Evolutionary conservation across 371 early-diverging fungal species (phyloP).

Genomic region (Lichtheimia ornata): DNA sequence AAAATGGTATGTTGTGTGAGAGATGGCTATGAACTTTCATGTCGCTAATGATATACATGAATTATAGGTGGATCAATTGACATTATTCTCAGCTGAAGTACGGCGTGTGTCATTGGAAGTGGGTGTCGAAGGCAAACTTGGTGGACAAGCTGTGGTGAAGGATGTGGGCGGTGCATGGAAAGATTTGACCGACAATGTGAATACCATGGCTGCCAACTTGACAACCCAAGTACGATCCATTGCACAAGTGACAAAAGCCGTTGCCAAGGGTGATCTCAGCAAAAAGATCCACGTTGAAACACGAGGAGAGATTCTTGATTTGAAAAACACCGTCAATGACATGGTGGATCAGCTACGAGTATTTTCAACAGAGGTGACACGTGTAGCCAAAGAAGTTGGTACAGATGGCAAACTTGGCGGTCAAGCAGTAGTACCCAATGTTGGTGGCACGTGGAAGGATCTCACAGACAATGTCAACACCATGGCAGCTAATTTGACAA

Average conservation of each 20-base stretch:
- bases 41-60: neutral
- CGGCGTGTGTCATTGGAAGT: slow-evolving; percentile 45
- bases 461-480: slow-evolving; percentile 51
- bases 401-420: slow-evolving; percentile 49
- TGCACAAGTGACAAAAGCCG: slow-evolving; percentile 52
- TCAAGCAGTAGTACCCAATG: slow-evolving; percentile 39
- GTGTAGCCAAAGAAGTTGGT: slow-evolving; percentile 52
- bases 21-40: neutral
- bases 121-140: slow-evolving; percentile 54
- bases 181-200: slow-evolving; percentile 56
- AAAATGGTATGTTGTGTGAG: too few relatives aligned
- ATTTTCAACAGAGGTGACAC: slow-evolving; percentile 45
- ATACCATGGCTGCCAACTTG: slow-evolving; percentile 51
- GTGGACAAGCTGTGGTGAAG: slow-evolving; percentile 40
- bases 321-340: slow-evolving; percentile 69
- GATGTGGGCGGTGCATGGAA: slow-evolving; percentile 58
- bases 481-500: slow-evolving; percentile 49
- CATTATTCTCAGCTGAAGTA: slow-evolving; percentile 44
- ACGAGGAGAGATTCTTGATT: slow-evolving; percentile 62
- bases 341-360: slow-evolving; percentile 48
- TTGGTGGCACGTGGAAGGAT: slow-evolving; percentile 54
- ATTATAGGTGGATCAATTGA: slow-evolving; percentile 31
- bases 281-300: slow-evolving; percentile 65
- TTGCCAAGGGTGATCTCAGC: slow-evolving; percentile 57
- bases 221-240: slow-evolving; percentile 58